Evolutionary conservation across 1,284 basidiomycete genomes (phyloP).

Genomic region (Cutaneotrichosporon arboriforme): DNA sequence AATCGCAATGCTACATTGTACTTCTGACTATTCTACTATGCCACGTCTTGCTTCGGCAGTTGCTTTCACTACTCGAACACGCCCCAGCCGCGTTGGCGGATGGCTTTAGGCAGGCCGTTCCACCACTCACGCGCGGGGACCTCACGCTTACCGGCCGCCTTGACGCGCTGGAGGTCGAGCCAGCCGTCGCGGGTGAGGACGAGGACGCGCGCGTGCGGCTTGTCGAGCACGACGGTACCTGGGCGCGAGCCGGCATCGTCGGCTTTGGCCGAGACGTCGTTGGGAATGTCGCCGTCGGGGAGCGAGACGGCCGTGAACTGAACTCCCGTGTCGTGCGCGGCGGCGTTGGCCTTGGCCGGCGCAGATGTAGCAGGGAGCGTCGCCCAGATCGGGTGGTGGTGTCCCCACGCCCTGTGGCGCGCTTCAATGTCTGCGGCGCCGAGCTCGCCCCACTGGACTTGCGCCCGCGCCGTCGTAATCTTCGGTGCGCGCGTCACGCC

Average conservation of each 20-base stretch:
- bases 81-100: slow-evolving; percentile 15
- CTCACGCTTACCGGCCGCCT: slow-evolving; percentile 56
- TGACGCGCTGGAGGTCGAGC: slow-evolving; percentile 55
- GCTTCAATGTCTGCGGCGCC: slow-evolving; percentile 55
- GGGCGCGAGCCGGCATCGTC: slow-evolving; percentile 10
- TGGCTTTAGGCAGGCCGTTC: slow-evolving; percentile 52
- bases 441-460: slow-evolving; percentile 59
- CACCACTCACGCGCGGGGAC: slow-evolving; percentile 56
- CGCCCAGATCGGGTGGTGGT: slow-evolving; percentile 57
- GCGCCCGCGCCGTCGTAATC: slow-evolving; percentile 56
- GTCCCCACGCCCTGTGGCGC: slow-evolving; percentile 63
- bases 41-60: too few species aligned
- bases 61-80: slow-evolving; percentile 6
- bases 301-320: slow-evolving; percentile 11
- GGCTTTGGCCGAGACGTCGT: neutral
- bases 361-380: slow-evolving; percentile 15
- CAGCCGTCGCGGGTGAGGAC: slow-evolving; percentile 49
- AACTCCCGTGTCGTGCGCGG: neutral
- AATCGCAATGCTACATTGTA: too few species aligned
- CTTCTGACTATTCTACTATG: too few species aligned
- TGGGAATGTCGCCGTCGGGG: neutral
- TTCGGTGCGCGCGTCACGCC: slow-evolving; percentile 57
- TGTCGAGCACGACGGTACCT: slow-evolving; percentile 46
- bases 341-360: neutral
- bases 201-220: slow-evolving; percentile 53